Conservation (phyloP, 169 alveolate genomes). For the Eimeria zaria region DNA sequence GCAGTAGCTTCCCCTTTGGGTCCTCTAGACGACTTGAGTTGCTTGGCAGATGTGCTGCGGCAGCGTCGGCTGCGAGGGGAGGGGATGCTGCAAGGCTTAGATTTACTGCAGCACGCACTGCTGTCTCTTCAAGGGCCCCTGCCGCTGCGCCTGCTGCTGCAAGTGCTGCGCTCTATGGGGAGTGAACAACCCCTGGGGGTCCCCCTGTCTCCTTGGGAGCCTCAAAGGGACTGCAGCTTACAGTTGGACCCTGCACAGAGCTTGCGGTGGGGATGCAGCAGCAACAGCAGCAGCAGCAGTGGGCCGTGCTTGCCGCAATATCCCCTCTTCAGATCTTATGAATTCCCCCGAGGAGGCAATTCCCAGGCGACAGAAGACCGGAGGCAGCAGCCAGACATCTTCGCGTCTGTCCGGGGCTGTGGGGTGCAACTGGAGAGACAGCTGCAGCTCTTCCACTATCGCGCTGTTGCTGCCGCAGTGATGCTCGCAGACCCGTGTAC, state of each 20-base stretch:
- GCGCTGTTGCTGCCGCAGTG: slow-evolving; percentile 73
- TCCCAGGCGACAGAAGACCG: not conserved
- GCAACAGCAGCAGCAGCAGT: slow-evolving; percentile 15
- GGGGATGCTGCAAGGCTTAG: slow-evolving; percentile 70
- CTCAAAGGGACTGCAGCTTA: not conserved
- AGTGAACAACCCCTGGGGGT: slow-evolving; percentile 46
- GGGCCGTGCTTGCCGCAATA: not conserved
- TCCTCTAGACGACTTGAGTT: slow-evolving; percentile 50
- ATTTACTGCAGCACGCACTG: slow-evolving; percentile 65
- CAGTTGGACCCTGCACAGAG: slow-evolving; percentile 33
- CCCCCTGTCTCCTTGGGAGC: slow-evolving; percentile 34
- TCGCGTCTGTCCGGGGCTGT: slow-evolving; percentile 81
- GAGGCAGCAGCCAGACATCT: slow-evolving; percentile 50
- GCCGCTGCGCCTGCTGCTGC: slow-evolving; percentile 47
- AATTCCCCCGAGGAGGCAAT: not conserved
- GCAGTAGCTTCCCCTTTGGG: slow-evolving; percentile 33
- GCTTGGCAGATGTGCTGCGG: slow-evolving; percentile 34
- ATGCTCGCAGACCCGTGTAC: not conserved
- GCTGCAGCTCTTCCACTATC: slow-evolving; percentile 79
- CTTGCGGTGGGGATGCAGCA: not conserved
- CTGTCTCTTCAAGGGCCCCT: slow-evolving; percentile 50
- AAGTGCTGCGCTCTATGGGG: slow-evolving; percentile 79
- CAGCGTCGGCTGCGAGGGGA: slow-evolving; percentile 64
- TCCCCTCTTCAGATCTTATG: slow-evolving; percentile 40
- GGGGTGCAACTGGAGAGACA: slow-evolving; percentile 85